These are phyloP conservation scores for Durio zibethinus DNA, from an alignment of 345 rosid species.

Conservation along the genomic window DNA sequence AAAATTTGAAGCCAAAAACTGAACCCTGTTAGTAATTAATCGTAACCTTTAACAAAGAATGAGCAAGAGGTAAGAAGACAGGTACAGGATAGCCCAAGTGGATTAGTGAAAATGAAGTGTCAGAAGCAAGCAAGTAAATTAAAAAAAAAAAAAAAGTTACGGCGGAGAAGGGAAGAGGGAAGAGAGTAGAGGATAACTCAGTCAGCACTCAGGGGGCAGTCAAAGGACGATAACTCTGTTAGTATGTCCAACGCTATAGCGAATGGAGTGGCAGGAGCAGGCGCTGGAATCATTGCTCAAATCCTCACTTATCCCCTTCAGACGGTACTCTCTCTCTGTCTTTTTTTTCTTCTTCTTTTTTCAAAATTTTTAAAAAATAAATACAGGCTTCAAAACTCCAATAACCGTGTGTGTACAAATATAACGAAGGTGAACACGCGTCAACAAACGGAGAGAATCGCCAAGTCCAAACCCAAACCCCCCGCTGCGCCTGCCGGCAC, in stretches of 20 bases:
- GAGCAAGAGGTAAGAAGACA: no score
- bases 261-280: slow-evolving; percentile 70
- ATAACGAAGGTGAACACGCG: slow-evolving; percentile 78
- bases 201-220: neutral
- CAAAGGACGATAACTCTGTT: no score
- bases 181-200: neutral
- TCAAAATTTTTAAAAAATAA: no score
- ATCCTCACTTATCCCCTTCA: slow-evolving; percentile 74
- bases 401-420: no score
- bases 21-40: no score
- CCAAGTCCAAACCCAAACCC: slow-evolving; percentile 25
- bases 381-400: no score
- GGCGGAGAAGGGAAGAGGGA: neutral
- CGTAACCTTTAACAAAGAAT: no score
- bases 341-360: no score
- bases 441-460: slow-evolving; percentile 63
- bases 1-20: no score
- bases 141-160: neutral
- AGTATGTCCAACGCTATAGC: slow-evolving; percentile 56
- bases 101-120: neutral
- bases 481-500: slow-evolving; percentile 19
- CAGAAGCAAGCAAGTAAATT: neutral
- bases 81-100: neutral
- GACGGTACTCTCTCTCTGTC: no score
- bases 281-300: slow-evolving; percentile 70